Evolutionary conservation across 495 filamentous ascomycete species (phyloP), one percentile per base, ranked within the genome.

Genomic region (Penicillium psychrofluorescens): DNA sequence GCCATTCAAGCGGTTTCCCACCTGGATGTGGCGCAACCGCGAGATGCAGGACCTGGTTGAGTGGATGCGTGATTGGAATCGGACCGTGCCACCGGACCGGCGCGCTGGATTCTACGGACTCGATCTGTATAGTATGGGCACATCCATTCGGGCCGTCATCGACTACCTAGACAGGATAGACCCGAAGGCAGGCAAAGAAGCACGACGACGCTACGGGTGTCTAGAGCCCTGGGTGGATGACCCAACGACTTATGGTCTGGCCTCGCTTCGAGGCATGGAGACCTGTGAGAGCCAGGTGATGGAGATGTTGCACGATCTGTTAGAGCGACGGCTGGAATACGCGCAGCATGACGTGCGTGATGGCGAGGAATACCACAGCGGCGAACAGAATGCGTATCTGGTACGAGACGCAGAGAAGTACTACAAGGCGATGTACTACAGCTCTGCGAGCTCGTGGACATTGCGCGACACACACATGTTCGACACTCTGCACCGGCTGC

Each of bases 11-110:
- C 57, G 75, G 12, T 81, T 80, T 35, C 77, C 78, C 15, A 77
- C 73, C 4, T 81, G 77, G 77, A 80, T 80, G 77, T 81, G 78
- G 78, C 66, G 75, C 9, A 80, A 80, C 42, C 48, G 51, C 16
- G 76, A 80, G 48, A 72, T 76, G 52, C 75, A 77, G 15, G 56
- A 66, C 0, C 70, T 81, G 12, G 67, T 75, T n/a, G 76, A 80
- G 48, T 81, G 77, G 78, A 58, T 80, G 55, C 61, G 74, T 6
- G 42, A 63, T 12, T 64, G 61, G 44, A 79, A 81, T 45, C 42
- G 55, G 1, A 47, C 45, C 0, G 46, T 56, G 1, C 54, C 67
- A 8, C 30, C 46, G 2, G 55, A 65, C n/a, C 53, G 62, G 7
- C 59, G 64, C 3, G 68, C 59, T 1, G 75, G 74, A 0, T 73